phyloP scores from a whole-genome alignment of 148 eudicot species.

The Spergularia marina region DNA sequence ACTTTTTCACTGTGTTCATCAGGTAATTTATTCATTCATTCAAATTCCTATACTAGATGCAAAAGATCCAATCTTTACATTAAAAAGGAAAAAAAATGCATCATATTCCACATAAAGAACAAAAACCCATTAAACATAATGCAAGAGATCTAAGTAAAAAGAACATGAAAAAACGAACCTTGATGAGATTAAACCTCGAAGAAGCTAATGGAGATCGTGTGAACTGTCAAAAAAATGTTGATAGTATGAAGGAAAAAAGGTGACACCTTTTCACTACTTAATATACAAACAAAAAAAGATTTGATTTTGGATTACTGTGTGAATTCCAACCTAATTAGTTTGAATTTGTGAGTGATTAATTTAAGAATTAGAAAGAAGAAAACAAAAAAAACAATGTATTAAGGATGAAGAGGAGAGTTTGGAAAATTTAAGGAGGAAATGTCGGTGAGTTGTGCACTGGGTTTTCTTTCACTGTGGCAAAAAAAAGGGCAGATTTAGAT shows the following conservation, averaged over 20 bases:
- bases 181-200: slow-evolving; percentile 2
- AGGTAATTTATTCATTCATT: no score
- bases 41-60: not conserved
- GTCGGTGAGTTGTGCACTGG: slow-evolving; percentile 26
- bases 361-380: not conserved
- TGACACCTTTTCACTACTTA: no score
- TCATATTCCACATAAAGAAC: not conserved
- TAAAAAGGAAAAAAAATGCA: not conserved
- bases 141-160: slow-evolving; percentile 16
- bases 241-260: no score
- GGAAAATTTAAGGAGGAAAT: not conserved
- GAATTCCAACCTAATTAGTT: not conserved
- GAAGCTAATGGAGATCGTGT: not conserved
- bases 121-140: not conserved
- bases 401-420: not conserved
- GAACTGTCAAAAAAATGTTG: not conserved
- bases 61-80: slow-evolving; percentile 17
- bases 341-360: not conserved
- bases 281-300: not conserved
- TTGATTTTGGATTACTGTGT: not conserved
- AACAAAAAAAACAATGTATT: not conserved
- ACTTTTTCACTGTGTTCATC: not conserved
- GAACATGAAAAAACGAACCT: slow-evolving; percentile 19
- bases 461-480: not conserved
- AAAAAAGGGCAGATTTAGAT: slow-evolving; percentile 25